Evolutionary conservation across 371 early-diverging fungal species (phyloP), one percentile per base, ranked within the genome.

Genomic region (Haplosporangium sp.): DNA sequence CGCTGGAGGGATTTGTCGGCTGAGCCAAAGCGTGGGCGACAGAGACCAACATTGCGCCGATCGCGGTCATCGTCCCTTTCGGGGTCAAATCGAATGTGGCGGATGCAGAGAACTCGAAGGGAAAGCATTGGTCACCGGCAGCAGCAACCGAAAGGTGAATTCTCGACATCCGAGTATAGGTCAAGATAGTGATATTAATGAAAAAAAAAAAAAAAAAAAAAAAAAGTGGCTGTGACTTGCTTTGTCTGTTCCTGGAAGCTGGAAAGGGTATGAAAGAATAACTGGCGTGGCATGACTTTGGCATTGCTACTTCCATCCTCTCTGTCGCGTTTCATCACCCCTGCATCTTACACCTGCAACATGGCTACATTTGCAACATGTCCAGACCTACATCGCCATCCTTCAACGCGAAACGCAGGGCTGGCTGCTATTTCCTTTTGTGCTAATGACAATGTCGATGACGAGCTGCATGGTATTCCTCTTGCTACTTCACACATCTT

Each of bases 401-500:
- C 69, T 11, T 79, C 80, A 38, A 79, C 80, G 20, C 73, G 59
- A 12, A 46, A 58, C 51, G 80, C 80, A 55, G 80, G 73, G 10
- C 53, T 79, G 6, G 80, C 73, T 1, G 80, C 80, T 65, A 79
- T 79, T 62, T 79, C 80, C 9, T 79, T 79, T 48, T 79, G 73
- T 40, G 80, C 80, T 13, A 72, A 69, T 40, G 73, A 72, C 55
- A 64, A 69, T 45, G 62, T 62, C 36, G 73, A 73, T 51, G 80
- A 79, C 50, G 80, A 79, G 43, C 37, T 73, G 14, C 73, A 72
- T 48, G 80, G 80, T 38, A 69, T 73, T n/a, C 69, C 80, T 1
- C 80, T 87, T 1, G 86, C 86, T 10, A 84, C 88, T 18, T 86
- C 89, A 2, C 85, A 86, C 59, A 90, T 90, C 58, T 82, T 87